phyloP scores from a whole-genome alignment of 2,329 filamentous ascomycete species.

The Metarhizium album region DNA sequence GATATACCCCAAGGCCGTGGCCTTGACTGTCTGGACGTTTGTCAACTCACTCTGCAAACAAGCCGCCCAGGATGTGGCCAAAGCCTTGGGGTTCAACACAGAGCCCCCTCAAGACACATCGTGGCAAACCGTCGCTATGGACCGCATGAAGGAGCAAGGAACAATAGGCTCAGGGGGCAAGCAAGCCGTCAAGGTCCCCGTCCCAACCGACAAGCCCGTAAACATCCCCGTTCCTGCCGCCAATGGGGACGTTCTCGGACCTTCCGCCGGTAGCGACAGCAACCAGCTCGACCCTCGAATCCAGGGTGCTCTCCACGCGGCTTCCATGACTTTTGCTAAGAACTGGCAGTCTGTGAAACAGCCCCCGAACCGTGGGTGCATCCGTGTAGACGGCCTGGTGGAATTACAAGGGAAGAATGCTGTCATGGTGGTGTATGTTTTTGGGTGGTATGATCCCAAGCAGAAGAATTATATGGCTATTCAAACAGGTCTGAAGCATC shows the following conservation, averaged over 20 bases:
- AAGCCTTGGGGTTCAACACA: conserved; percentile 32
- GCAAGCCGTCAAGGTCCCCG: conserved; percentile 14
- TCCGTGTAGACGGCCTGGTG: conserved; percentile 43
- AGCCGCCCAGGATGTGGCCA: conserved; percentile 31
- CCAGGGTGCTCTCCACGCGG: conserved; percentile 21
- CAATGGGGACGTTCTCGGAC: conserved; percentile 15
- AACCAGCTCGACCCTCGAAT: conserved; percentile 25
- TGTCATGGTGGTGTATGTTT: conserved; percentile 38
- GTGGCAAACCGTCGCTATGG: conserved; percentile 22
- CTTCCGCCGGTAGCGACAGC: conserved; percentile 16
- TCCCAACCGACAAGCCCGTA: conserved; percentile 15
- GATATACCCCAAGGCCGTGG: conserved; percentile 43
- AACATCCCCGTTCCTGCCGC: conserved; percentile 15
- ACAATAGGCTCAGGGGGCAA: conserved; percentile 13
- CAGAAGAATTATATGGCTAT: conserved; percentile 32
- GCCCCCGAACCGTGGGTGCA: conserved; percentile 38
- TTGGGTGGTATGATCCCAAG: conserved; percentile 46
- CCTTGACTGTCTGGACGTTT: conserved; percentile 41
- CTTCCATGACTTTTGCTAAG: conserved; percentile 26
- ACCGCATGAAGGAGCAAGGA: conserved; percentile 17
- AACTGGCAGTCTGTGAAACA: conserved; percentile 35
- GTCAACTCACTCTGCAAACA: conserved; percentile 35
- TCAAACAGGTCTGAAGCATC: conserved; percentile 32
- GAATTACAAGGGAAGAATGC: conserved; percentile 37
- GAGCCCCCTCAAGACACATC: conserved; percentile 16